A percentile compares a stretch with the other conserved stretches of the same genome.
phyloP scores from a whole-genome alignment of 2,329 filamentous ascomycete genomes.

The Penicillium sp. region DNA sequence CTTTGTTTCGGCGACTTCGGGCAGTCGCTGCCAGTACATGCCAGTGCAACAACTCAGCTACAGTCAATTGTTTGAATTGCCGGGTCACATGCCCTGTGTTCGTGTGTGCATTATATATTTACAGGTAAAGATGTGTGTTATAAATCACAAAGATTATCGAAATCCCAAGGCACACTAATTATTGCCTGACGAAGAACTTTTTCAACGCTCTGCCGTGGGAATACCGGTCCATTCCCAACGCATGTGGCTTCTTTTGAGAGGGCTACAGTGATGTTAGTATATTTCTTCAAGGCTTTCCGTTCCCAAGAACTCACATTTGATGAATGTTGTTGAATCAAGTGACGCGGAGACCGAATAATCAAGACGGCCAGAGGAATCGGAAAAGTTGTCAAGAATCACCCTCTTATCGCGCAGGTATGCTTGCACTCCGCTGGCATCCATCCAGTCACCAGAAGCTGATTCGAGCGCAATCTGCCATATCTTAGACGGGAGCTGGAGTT shows the following conservation, averaged over 20 bases:
- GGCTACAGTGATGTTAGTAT: slow-evolving; percentile 17
- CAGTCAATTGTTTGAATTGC: neutral
- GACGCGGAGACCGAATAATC: slow-evolving; percentile 10
- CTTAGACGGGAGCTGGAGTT: slow-evolving; percentile 11
- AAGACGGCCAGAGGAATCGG: slow-evolving; percentile 7
- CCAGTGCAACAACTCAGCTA: neutral
- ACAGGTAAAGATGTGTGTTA: neutral
- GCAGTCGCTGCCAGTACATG: neutral
- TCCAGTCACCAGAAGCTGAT: slow-evolving; percentile 18
- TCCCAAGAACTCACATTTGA: slow-evolving; percentile 19
- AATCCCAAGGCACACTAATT: slow-evolving; percentile 11
- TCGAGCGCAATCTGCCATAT: slow-evolving; percentile 21
- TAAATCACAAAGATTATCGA: slow-evolving; percentile 14
- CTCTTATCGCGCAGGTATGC: slow-evolving; percentile 19
- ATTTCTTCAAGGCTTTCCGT: neutral
- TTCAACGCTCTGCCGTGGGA: slow-evolving; percentile 24
- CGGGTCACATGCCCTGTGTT: neutral
- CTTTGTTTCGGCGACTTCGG: neutral
- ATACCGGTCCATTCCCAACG: slow-evolving; percentile 25
- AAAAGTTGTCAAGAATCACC: slow-evolving; percentile 14
- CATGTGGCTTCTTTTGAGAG: slow-evolving; percentile 21
- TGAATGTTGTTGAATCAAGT: slow-evolving; percentile 18
- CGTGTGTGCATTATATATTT: neutral
- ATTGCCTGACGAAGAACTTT: slow-evolving; percentile 21
- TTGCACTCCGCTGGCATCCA: slow-evolving; percentile 30